Base-by-base conservation (phyloP, 352 stramenopile species). In the Globisporangium apiculatum region DNA sequence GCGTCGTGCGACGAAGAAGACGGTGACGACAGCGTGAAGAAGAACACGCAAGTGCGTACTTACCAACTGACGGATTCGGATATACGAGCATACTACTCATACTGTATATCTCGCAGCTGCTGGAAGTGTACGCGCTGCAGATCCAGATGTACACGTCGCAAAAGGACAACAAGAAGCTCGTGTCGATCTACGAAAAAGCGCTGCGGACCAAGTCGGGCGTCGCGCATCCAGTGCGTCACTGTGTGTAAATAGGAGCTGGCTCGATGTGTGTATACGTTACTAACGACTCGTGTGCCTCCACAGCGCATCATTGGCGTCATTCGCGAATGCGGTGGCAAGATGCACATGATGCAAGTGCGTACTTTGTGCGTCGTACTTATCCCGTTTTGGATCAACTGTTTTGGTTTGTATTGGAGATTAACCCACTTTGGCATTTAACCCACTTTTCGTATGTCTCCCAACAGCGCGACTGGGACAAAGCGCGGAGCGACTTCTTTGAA, bases 311-410 rank as follows among this genome's bases (percentile, higher is more conserved):
- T 98, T 7, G 94, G 91, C 12, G 75, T 98, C 31, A 98, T 98
- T 64, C 90, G 97, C 68, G 94, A 98, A 66, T 91, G 95, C 46
- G 94, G 94, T 41, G 94, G 94, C 0, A 98, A 98, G 70, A 98
- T 97, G 91, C 91, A 98, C 70, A 97, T 98, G 87, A 94, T 94
- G 84, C 81, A 85, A 71, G 73, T 83, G 47, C 11, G 53, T 14
- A 14, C 10, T 14, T 15, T 14, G 41, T 46, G 4, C 47, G 51
- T 36, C n/a, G 17, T 50, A 11, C 31, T 4, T 51, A 9, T 24
- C 36, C 24, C 24, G 3, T 31, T 31, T 31, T 31, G 1, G 24
- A 31, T 31, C 1, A 31, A 31, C 24, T 31, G 24, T 3, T 3
- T 31, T 31, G 24, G 24, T 31, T 31, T 31, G 24, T 3, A 31